Evolutionary conservation across 2,329 filamentous ascomycete genomes (phyloP), one percentile per base, ranked within the genome.

Genomic region (Beauveria rudraprayagi): DNA sequence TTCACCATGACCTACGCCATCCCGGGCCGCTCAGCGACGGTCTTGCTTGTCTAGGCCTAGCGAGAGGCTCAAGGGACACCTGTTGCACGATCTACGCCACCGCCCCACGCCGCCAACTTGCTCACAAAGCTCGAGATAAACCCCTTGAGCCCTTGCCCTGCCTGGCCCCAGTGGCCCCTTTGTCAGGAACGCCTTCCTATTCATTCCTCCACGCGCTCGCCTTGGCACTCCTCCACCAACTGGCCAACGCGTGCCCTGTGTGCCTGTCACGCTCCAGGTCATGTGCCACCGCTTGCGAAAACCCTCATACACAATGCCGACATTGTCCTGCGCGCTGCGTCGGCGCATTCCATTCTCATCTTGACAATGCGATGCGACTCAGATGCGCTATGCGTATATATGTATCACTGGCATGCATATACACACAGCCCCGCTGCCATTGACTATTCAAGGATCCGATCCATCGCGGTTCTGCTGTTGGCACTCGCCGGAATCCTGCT

Each of bases 1-100:
- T 65, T 60, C 40, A 16, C 14, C 37, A 17, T 40, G 46, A 47
- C 53, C 57, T 61, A 61, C 60, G 60, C 57, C 53, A 54, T 57
- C 58, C 50, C 58, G 50, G 50, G 28, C 55, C 43, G 55, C 30
- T 7, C 41, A 26, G 11, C 55, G 14, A 47, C 26, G 22, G 17
- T 34, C 46, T 47, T 58, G 34, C 56, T 51, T 9, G 16, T 57
- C 43, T 57, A 1, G 44, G 55, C 34, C 46, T 58, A 58, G 56
- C 56, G 30, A 51, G 44, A 57, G 43, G 44, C 28, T 48, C 44
- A 17, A 58, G 56, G 34, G 34, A n/a, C 14, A 41, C 48, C 51
- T 55, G 58, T 48, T 54, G 48, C 58, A 54, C 50, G 58, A 60
- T 60, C 58, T 14, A 40, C 50, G 51, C 50, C 58, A 60, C 50